Evolutionary conservation across 495 filamentous ascomycete species (phyloP).

Genomic region (Aspergillus taichungensis): DNA sequence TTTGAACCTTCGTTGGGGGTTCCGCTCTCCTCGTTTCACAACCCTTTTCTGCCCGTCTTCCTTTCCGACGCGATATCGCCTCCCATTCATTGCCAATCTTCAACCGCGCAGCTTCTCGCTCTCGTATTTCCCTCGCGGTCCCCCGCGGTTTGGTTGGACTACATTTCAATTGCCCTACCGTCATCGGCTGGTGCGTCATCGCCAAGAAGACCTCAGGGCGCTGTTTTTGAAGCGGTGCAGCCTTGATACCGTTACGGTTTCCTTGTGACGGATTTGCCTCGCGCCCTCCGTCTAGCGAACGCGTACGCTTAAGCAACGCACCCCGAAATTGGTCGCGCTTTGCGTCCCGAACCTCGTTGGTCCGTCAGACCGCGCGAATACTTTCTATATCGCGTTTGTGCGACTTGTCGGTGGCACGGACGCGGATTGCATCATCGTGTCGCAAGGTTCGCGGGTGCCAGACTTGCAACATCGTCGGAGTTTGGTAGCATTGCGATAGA

Average conservation of each 20-base stretch:
- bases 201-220: no score
- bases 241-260: no score
- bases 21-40: neutral
- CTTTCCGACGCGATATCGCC: no score
- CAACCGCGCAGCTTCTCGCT: no score
- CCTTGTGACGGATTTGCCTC: no score
- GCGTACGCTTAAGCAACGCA: neutral
- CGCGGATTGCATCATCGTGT: constrained; percentile 34
- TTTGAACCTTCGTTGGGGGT: neutral
- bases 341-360: constrained; percentile 2
- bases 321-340: constrained; percentile 8
- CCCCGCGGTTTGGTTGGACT: no score
- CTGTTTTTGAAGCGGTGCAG: no score
- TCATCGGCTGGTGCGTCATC: no score
- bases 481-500: constrained; percentile 3
- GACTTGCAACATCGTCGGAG: neutral
- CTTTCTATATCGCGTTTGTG: constrained; percentile 13
- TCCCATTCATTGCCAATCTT: no score
- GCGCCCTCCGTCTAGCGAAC: neutral
- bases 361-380: constrained; percentile 6
- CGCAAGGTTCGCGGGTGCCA: constrained; percentile 20
- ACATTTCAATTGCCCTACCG: no score
- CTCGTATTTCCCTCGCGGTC: no score
- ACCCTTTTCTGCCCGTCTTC: no score
- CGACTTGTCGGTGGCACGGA: constrained; percentile 11